phyloP scores from a whole-genome alignment of 2,329 filamentous ascomycete genomes.

The Pezicula carpinea region DNA sequence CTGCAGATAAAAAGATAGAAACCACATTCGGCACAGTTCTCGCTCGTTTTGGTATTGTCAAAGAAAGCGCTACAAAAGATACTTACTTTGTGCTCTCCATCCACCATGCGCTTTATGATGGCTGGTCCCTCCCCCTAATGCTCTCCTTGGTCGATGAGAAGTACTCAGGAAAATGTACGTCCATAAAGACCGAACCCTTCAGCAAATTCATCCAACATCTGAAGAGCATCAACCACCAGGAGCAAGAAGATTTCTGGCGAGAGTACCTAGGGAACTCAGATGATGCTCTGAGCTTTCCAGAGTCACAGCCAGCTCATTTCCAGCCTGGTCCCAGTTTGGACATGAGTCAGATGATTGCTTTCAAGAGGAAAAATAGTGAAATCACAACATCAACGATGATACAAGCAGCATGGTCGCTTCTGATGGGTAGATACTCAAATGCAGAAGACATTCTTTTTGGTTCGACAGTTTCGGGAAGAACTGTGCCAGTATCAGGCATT shows the following conservation, averaged over 20 bases:
- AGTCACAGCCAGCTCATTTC: no score
- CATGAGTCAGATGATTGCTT: no score
- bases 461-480: background rate
- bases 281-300: no score
- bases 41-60: conserved; percentile 6
- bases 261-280: no score
- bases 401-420: background rate
- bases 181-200: no score
- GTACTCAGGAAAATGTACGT: no score
- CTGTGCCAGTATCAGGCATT: conserved; percentile 20
- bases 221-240: no score
- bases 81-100: conserved; percentile 25
- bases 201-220: no score
- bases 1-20: no score
- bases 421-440: background rate
- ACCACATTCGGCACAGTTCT: background rate
- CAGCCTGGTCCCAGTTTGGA: no score
- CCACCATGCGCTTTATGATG: conserved; percentile 58
- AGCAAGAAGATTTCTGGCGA: no score
- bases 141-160: conserved; percentile 16
- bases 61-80: conserved; percentile 3
- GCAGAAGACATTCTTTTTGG: background rate
- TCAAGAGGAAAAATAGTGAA: no score
- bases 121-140: conserved; percentile 38
- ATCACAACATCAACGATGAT: background rate